Base-by-base conservation (phyloP, 495 filamentous ascomycete genomes). In the Neurospora sublineolata region DNA sequence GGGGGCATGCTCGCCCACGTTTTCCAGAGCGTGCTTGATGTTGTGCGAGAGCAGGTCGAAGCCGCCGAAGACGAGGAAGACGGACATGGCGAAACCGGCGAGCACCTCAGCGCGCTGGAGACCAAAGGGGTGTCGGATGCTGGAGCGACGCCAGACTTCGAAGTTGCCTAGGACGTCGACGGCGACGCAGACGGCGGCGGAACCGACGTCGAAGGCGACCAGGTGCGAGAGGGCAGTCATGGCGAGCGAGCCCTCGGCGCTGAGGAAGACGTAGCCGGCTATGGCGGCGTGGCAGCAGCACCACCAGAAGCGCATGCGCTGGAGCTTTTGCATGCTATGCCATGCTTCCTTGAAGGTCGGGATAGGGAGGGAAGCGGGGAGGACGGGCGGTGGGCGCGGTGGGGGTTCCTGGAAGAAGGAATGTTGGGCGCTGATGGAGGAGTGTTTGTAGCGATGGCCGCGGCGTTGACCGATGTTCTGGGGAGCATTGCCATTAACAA, bases 361-460 rank as follows among this genome's bases (percentile, higher is more conserved):
- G n/a, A 97, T 89, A 14, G 94, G 95, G 0, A 99, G 87, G 18
- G 94, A 94, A 68, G 94, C 92, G n/a, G 95, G 95, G 0, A 99
- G 86, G 14, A 92, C 90, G 33, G 97, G 87, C 1, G 95, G 95
- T 3, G 94, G 91, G 41, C 94, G 87, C 4, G 91, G 91, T 3
- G 93, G 89, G n/a, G 95, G 95, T 78, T 97, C 93, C 75, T 96
- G 91, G 83, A 99, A 97, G 78, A 99, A 94, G 79, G 97, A 93
- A 79, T 97, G 94, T 58, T 86, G 85, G 11, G 86, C 82, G 27
- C 93, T 97, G 68, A 99, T 93, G 76, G 92, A 95, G 78, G 92
- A 94, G 84, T 98, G 95, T 75, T 97, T 97, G 86, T 98, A 99
- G 78, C 95, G 94, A 84, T 99, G 95, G 37, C 95, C 95, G 70